phyloP scores from a whole-genome alignment of 108 stramenopile genomes.

The Nitzschia sp. region DNA sequence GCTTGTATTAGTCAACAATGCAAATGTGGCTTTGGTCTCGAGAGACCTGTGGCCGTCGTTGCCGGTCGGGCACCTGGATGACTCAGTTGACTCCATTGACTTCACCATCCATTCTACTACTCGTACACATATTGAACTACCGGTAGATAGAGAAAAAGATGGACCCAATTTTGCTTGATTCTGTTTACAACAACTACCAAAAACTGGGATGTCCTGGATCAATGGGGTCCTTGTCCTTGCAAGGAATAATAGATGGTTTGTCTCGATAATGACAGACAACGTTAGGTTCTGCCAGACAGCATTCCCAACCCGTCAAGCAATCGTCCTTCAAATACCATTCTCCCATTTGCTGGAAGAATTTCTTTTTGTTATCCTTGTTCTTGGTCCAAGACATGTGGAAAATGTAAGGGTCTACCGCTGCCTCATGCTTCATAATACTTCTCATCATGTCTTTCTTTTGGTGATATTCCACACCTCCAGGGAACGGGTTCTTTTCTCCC shows the following conservation, averaged over 20 bases:
- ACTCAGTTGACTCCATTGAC: too few species aligned
- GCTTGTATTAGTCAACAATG: too few species aligned
- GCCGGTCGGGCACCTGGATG: too few species aligned
- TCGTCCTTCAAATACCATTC: conserved; percentile 70
- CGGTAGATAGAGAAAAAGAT: not conserved
- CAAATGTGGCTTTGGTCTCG: too few species aligned
- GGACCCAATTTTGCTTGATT: not conserved
- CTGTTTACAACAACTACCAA: conserved; percentile 35
- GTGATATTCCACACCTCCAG: conserved; percentile 57
- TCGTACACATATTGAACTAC: too few species aligned
- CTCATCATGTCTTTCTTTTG: conserved; percentile 34
- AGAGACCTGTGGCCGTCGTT: too few species aligned
- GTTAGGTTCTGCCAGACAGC: conserved; percentile 66
- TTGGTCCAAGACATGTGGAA: conserved; percentile 76
- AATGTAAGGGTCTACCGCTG: conserved; percentile 30
- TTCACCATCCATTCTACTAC: too few species aligned
- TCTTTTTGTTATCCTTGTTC: conserved; percentile 74
- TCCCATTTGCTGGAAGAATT: conserved; percentile 63
- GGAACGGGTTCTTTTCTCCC: conserved; percentile 41
- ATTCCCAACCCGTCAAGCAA: conserved; percentile 39
- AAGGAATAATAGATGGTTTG: conserved; percentile 73
- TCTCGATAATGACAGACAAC: conserved; percentile 76
- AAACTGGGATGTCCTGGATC: conserved; percentile 50
- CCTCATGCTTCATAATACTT: conserved; percentile 20
- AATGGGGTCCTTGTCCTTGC: conserved; percentile 56